Evolutionary conservation across 2,329 filamentous ascomycete genomes (phyloP).

Genomic region (Acephala macrosclerotiorum): DNA sequence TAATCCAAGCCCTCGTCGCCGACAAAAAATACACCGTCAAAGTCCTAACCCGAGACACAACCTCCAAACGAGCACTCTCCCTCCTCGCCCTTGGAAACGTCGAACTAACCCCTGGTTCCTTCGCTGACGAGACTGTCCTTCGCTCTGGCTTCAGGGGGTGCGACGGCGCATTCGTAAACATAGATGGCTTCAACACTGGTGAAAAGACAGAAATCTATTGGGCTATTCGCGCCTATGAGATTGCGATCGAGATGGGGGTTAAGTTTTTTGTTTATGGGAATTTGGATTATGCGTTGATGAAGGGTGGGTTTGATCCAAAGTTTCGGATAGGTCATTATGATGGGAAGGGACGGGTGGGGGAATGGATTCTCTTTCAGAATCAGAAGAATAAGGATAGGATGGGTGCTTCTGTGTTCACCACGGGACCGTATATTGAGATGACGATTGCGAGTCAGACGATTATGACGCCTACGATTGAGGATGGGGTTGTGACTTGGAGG

Average conservation of each 20-base stretch:
- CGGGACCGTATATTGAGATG: conserved; percentile 57
- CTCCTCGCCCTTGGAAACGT: conserved; percentile 54
- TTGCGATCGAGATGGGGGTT: conserved; percentile 52
- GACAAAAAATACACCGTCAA: conserved; percentile 53
- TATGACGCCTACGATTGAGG: conserved; percentile 50
- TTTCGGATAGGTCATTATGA: conserved; percentile 58
- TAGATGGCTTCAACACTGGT: conserved; percentile 60
- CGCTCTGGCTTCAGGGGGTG: conserved; percentile 53
- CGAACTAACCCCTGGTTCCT: conserved; percentile 55
- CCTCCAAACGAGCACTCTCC: conserved; percentile 49
- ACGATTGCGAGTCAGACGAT: conserved; percentile 46
- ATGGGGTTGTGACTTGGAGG: conserved; percentile 51
- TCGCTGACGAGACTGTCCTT: conserved; percentile 53
- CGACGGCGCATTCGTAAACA: conserved; percentile 60
- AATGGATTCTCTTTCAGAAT: conserved; percentile 55
- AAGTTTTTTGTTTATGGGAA: conserved; percentile 56
- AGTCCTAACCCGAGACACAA: conserved; percentile 56
- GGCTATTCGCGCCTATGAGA: conserved; percentile 51
- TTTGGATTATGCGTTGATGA: conserved; percentile 57
- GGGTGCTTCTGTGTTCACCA: conserved; percentile 49
- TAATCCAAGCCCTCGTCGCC: conserved; percentile 51
- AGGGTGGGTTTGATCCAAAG: conserved; percentile 53
- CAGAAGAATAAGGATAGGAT: conserved; percentile 44
- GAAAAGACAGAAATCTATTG: conserved; percentile 60
- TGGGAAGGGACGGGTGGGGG: conserved; percentile 52